phyloP scores from a whole-genome alignment of 768 basidiomycete genomes.

The Phylloporus arenicola region DNA sequence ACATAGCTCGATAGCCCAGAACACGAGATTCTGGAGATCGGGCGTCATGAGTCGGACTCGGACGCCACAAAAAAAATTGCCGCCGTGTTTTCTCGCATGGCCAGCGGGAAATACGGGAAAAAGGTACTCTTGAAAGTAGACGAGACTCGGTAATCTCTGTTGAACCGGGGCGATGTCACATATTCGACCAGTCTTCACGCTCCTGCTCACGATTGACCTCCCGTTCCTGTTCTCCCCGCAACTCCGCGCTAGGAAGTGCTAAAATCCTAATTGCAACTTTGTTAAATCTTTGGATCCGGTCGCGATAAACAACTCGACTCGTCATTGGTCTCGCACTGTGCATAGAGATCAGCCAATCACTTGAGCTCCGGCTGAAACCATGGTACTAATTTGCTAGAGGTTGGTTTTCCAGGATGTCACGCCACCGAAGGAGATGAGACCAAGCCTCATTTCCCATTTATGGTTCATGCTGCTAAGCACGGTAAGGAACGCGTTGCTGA shows the following conservation, averaged over 20 bases:
- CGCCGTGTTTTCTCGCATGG: constrained; percentile 30
- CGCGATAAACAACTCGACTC: not conserved
- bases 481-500: constrained; percentile 32
- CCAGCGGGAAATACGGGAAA: constrained; percentile 40
- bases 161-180: not conserved
- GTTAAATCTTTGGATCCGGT: constrained; percentile 1
- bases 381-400: not conserved
- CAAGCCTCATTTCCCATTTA: constrained; percentile 7
- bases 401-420: too few species aligned
- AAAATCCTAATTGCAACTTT: constrained; percentile 9
- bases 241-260: constrained; percentile 4
- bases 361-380: constrained; percentile 31
- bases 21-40: constrained; percentile 61
- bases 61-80: constrained; percentile 32
- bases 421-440: constrained; percentile 1
- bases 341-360: too few species aligned
- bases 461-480: constrained; percentile 32
- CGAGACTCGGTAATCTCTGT: constrained; percentile 14
- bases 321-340: too few species aligned
- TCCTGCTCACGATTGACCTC: not conserved
- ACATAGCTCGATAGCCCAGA: constrained; percentile 60
- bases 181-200: not conserved
- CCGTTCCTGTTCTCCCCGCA: constrained; percentile 42
- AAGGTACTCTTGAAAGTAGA: constrained; percentile 44
- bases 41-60: constrained; percentile 33